A percentile compares a stretch with the other conserved stretches of the same genome.
phyloP scores from a whole-genome alignment of 805 yeast genomes.

The Pichia californica region DNA sequence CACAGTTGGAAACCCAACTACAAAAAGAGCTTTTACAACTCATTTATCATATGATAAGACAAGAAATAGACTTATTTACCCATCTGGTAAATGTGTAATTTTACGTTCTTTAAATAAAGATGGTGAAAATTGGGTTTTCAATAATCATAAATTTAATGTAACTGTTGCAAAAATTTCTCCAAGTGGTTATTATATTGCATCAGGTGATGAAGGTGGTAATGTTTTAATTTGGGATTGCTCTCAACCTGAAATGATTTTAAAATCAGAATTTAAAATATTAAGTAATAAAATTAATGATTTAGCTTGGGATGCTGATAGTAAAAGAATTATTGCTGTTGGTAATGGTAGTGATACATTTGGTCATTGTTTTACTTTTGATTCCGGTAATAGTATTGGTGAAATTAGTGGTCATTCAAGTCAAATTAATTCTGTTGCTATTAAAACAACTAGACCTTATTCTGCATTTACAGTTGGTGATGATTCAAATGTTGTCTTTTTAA shows the following conservation, averaged over 20 bases:
- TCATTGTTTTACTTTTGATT: conserved; percentile 86
- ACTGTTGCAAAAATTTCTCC: conserved; percentile 87
- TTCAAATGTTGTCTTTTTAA: conserved; percentile 71
- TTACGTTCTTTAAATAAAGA: conserved; percentile 60
- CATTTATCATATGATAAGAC: conserved; percentile 70
- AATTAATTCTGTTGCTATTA: conserved; percentile 78
- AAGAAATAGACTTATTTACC: conserved; percentile 69
- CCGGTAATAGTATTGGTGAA: conserved; percentile 97
- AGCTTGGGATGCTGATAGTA: conserved; percentile 87
- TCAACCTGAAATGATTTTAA: conserved; percentile 50
- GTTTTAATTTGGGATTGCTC: conserved; percentile 83
- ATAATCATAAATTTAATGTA: conserved; percentile 61
- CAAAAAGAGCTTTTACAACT: conserved; percentile 62
- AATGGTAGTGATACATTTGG: conserved; percentile 90
- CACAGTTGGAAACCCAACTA: conserved; percentile 76
- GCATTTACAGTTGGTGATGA: conserved; percentile 94
- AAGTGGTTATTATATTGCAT: conserved; percentile 81
- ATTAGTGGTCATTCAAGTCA: conserved; percentile 85
- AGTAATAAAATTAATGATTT: conserved; percentile 77
- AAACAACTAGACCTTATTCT: conserved; percentile 82
- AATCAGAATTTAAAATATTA: conserved; percentile 70
- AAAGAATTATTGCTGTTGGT: conserved; percentile 89
- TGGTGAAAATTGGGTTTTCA: conserved; percentile 39
- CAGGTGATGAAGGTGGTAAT: conserved; percentile 87
- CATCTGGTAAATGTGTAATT: conserved; percentile 73